Conservation (phyloP, 2,329 filamentous ascomycete genomes). For the Botrytis squamosa region DNA sequence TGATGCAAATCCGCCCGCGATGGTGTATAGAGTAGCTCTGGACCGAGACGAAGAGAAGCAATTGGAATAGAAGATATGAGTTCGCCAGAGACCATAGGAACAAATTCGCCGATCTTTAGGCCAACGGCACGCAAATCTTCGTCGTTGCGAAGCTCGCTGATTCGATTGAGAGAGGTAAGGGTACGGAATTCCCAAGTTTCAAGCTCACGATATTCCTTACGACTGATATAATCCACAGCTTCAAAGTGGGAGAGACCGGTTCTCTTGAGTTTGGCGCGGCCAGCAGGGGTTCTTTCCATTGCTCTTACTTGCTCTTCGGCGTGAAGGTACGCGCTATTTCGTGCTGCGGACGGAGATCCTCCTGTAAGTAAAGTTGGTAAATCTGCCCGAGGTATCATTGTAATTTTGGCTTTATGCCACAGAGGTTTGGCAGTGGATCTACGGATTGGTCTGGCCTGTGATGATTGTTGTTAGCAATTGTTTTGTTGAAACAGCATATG, state of each 20-base stretch:
- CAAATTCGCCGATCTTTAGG: slow-evolving; percentile 27
- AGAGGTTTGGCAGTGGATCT: slow-evolving; percentile 22
- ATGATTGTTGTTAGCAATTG: neutral
- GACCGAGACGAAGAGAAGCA: slow-evolving; percentile 36
- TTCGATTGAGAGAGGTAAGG: slow-evolving; percentile 28
- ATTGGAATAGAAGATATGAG: slow-evolving; percentile 33
- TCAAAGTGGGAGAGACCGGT: neutral
- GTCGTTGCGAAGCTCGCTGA: slow-evolving; percentile 37
- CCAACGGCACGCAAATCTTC: slow-evolving; percentile 32
- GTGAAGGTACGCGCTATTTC: neutral
- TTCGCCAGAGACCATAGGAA: slow-evolving; percentile 27
- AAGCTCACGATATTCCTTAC: neutral
- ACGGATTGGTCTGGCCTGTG: slow-evolving; percentile 15
- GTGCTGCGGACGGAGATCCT: neutral
- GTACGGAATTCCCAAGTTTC: slow-evolving; percentile 33
- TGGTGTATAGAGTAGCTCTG: neutral
- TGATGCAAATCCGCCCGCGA: neutral
- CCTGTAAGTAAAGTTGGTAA: slow-evolving; percentile 22
- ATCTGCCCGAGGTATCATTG: slow-evolving; percentile 26
- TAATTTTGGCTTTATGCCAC: slow-evolving; percentile 25
- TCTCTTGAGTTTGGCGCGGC: neutral
- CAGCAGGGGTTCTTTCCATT: neutral
- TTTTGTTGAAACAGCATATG: neutral
- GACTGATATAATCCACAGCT: slow-evolving; percentile 9
- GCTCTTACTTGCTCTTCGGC: neutral